These are phyloP conservation scores for Fragaria vesca DNA, from an alignment of 306 rosid species.

Conservation along the genomic window DNA sequence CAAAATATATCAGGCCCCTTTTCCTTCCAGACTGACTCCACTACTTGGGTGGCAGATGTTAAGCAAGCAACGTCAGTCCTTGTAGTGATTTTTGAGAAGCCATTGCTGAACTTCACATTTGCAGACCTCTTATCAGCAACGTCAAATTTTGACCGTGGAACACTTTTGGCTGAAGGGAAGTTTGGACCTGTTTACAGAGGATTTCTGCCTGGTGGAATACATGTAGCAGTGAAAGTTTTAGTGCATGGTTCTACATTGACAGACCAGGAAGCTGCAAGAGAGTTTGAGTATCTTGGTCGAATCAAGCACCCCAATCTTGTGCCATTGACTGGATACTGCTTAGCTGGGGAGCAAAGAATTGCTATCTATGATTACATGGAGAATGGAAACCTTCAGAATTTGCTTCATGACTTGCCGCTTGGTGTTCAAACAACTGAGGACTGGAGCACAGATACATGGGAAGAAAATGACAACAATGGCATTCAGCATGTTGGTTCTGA, in stretches of 20 bases:
- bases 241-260: constrained; percentile 91
- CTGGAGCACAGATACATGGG: constrained; percentile 98
- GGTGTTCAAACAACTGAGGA: constrained; percentile 88
- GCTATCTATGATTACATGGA: constrained; percentile 98
- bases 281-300: constrained; percentile 91
- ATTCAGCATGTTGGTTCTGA: constrained; percentile 79
- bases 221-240: constrained; percentile 92
- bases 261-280: constrained; percentile 89
- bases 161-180: constrained; percentile 97
- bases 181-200: constrained; percentile 97
- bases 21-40: constrained; percentile 93
- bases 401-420: constrained; percentile 91
- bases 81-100: constrained; percentile 91
- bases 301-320: constrained; percentile 97
- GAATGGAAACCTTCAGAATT: constrained; percentile 93
- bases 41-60: constrained; percentile 99
- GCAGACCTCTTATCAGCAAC: constrained; percentile 92
- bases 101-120: constrained; percentile 81
- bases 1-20: constrained; percentile 89
- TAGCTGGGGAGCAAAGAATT: constrained; percentile 97
- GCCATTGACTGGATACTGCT: constrained; percentile 92
- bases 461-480: constrained; percentile 59
- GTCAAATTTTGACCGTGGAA: constrained; percentile 88
- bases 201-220: constrained; percentile 84
- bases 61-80: constrained; percentile 92